Base-by-base conservation (phyloP, 768 basidiomycete species). In the Tulasnella sp. region DNA sequence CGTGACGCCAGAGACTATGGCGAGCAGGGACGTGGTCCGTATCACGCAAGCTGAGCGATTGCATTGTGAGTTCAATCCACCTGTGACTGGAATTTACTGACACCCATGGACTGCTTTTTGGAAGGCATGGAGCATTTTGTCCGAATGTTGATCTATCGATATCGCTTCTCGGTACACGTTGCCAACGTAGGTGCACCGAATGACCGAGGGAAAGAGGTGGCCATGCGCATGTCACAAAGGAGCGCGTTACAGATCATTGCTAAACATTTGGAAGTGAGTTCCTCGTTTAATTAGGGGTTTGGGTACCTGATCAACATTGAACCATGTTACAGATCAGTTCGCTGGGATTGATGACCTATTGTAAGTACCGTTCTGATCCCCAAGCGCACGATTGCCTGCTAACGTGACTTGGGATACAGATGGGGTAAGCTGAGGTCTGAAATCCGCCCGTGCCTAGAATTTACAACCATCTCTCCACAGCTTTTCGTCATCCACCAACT, bases 341-440 rank as follows among this genome's bases (percentile, higher is more conserved):
- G 73, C 86, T 86, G 74, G 82, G 91, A 62, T 65, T 94, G 66
- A 94, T 96, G 91, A 94, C 92, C 4, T 96, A 93, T 67, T 95
- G 89, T 92, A 66, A 73, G 89, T 78, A 30, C 23, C 13, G 8
- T 59, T 9, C 7, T 29, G 19, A 2, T 3, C 32, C 23, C 21
- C 27, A 34, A 5, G 19, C 19, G 24, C 17, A n/a, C 21, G 47
- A 27, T 30, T 21, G 19, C 29, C 4, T 2, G 11, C 21, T 21
- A 23, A 17, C 58, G 13, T 59, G 5, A 21, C 21, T n/a, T 48
- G n/a, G 5, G 19, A 21, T 48, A 7, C 27, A 59, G 58, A 59
- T 27, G 58, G 58, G 4, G 58, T 59, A 49, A 56, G 55, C 34
- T 1, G 17, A 49, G 19, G 15, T 0, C 3, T 13, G 27, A 23